Evolutionary conservation across 352 stramenopile genomes (phyloP).

Genomic region (Phytophthora cryptogea): DNA sequence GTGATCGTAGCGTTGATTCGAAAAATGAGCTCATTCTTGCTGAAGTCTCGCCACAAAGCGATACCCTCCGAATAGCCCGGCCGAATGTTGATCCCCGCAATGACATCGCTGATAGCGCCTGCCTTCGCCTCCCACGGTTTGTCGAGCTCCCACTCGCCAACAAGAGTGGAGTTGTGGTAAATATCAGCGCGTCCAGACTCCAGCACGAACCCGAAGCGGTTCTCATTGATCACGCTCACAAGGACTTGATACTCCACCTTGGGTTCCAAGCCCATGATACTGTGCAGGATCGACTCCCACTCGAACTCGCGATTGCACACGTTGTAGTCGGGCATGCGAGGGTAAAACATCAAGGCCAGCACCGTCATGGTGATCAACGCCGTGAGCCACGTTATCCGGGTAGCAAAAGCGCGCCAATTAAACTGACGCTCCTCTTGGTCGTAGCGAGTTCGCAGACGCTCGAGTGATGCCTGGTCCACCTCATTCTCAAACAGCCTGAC

Average conservation of each 20-base stretch:
- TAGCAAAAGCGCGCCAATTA: slow-evolving; percentile 55
- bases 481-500: slow-evolving; percentile 65
- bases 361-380: slow-evolving; percentile 64
- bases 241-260: slow-evolving; percentile 88
- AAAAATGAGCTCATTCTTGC: slow-evolving; percentile 77
- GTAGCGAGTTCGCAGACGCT: slow-evolving; percentile 50
- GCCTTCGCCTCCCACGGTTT: slow-evolving; percentile 66
- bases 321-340: slow-evolving; percentile 87
- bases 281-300: slow-evolving; percentile 86
- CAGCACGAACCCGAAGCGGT: slow-evolving; percentile 85
- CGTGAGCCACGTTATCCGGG: slow-evolving; percentile 57
- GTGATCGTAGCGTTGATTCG: slow-evolving; percentile 81
- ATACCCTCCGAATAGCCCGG: slow-evolving; percentile 69
- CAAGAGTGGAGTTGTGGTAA: slow-evolving; percentile 74
- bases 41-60: slow-evolving; percentile 72
- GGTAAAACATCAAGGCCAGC: slow-evolving; percentile 87
- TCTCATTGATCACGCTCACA: slow-evolving; percentile 89
- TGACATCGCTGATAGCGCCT: slow-evolving; percentile 78
- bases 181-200: slow-evolving; percentile 79
- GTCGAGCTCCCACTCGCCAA: slow-evolving; percentile 77
- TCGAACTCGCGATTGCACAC: slow-evolving; percentile 91
- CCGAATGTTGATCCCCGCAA: slow-evolving; percentile 73
- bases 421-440: slow-evolving; percentile 52
- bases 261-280: slow-evolving; percentile 66
- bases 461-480: slow-evolving; percentile 54